Evolutionary conservation across 768 basidiomycete genomes (phyloP), one percentile per base, ranked within the genome.

Genomic region (Nevesoporus exiguus): DNA sequence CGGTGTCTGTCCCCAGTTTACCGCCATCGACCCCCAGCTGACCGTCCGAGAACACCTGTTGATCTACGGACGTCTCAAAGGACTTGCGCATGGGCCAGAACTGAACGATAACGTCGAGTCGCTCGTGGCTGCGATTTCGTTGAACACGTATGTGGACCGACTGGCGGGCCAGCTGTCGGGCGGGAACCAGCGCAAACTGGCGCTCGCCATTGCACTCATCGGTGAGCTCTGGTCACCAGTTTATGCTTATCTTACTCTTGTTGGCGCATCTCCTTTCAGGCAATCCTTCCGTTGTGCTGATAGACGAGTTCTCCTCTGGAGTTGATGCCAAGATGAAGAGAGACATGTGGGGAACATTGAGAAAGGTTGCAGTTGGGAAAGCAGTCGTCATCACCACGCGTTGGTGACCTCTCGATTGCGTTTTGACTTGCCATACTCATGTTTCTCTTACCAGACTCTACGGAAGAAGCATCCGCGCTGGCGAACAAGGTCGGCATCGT

Each of bases 1-100:
- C 7, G 90, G 90, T 3, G 86, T 93, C 47, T 93, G 89, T 65
- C 89, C 89, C 0, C 90, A 91, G 58, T 89, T 90, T 69, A 90
- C 88, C 1, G 88, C 90, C 1, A 90, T 91, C 57, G 90, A 91
- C 59, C 73, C 81, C 13, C 85, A 90, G 62, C 66, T 91, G 37
- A 90, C 87, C 7, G 88, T 90, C 22, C 79, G 86, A 41, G 86
- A 93, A 64, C 90, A 92, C 62, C 73, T 91, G 31, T 55, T 77
- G 54, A 75, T 91, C 10, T 90, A 89, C 49, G 88, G 86, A 9
- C 77, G 84, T 19, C 76, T 91, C 33, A 90, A 90, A 66, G 90
- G 90, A 3, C 71, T 92, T 21, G 55, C 51, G 19, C 67, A 70
- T 17, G 82, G 82, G 1, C 55, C 64, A 1, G 81, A 83, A 46